These are phyloP conservation scores for Filobasidium wieringae DNA, from an alignment of 768 basidiomycete genomes.

Conservation along the genomic window DNA sequence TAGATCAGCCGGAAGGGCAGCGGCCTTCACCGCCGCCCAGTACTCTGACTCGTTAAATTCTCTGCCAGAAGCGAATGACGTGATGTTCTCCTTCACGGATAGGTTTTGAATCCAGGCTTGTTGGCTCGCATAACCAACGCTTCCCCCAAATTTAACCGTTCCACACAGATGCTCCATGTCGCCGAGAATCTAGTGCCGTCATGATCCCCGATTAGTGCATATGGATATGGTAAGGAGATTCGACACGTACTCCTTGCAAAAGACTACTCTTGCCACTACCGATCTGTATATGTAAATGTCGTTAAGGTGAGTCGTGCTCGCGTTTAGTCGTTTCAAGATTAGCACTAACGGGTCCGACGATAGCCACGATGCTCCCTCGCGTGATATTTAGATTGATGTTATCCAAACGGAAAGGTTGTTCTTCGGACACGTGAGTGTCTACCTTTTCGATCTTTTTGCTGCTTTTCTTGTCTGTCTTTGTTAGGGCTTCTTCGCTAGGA, in stretches of 20 bases:
- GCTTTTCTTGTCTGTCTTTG: slow-evolving; percentile 17
- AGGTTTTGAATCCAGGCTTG: slow-evolving; percentile 66
- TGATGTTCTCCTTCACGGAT: slow-evolving; percentile 52
- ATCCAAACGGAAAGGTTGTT: slow-evolving; percentile 46
- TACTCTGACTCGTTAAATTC: slow-evolving; percentile 55
- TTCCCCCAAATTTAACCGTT: slow-evolving; percentile 50
- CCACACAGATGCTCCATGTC: slow-evolving; percentile 55
- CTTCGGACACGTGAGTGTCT: slow-evolving; percentile 6
- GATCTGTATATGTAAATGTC: neutral
- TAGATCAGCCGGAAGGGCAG: slow-evolving; percentile 54
- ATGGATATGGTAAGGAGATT: neutral
- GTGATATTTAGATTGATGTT: slow-evolving; percentile 48
- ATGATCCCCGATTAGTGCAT: neutral
- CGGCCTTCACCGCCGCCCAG: slow-evolving; percentile 52
- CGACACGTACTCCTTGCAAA: slow-evolving; percentile 36
- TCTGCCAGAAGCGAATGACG: slow-evolving; percentile 57
- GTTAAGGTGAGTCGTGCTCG: neutral
- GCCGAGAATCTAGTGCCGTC: slow-evolving; percentile 46
- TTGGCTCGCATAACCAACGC: slow-evolving; percentile 60
- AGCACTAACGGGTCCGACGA: slow-evolving; percentile 54
- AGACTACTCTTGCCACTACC: slow-evolving; percentile 51
- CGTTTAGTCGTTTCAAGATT: neutral
- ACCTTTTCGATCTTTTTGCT: slow-evolving; percentile 12
- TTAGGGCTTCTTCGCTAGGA: slow-evolving; percentile 12
- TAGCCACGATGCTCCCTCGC: slow-evolving; percentile 51